Conservation (phyloP, 306 rosid genomes). For the Luffa acutangula region DNA sequence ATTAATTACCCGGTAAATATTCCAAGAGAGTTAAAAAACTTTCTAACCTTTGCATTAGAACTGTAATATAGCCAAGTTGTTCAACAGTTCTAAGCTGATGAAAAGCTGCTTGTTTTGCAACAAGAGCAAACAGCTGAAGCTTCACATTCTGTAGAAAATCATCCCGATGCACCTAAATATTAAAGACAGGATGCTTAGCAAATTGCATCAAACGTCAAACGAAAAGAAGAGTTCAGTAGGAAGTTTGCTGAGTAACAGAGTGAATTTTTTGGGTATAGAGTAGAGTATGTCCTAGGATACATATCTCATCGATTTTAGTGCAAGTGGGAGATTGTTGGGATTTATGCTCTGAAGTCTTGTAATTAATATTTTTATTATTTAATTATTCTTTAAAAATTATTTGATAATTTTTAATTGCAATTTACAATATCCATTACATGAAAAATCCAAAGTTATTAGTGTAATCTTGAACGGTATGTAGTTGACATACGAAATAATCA, state of each 20-base stretch:
- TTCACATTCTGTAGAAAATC: conserved; percentile 68
- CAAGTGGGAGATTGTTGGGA: no score
- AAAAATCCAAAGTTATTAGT: no score
- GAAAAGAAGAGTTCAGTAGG: not conserved
- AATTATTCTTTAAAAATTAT: no score
- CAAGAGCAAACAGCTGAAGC: conserved; percentile 82
- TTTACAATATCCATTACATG: no score
- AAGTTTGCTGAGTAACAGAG: not conserved
- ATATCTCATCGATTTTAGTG: no score
- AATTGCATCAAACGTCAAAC: not conserved
- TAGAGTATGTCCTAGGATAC: no score
- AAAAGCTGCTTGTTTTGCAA: conserved; percentile 84
- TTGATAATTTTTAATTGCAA: no score
- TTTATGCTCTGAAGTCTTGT: no score
- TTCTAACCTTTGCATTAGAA: conserved; percentile 57
- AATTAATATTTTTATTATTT: no score
- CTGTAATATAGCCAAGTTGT: conserved; percentile 86
- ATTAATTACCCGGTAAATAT: conserved; percentile 6
- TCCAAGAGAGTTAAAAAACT: conserved; percentile 1
- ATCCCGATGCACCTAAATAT: conserved; percentile 72
- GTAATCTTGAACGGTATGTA: no score
- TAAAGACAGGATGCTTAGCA: conserved; percentile 12
- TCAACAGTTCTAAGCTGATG: conserved; percentile 97
- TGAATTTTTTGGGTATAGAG: no score
- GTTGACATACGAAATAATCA: no score